phyloP scores from a whole-genome alignment of 768 basidiomycete genomes.

The Sarcomyxa edulis region DNA sequence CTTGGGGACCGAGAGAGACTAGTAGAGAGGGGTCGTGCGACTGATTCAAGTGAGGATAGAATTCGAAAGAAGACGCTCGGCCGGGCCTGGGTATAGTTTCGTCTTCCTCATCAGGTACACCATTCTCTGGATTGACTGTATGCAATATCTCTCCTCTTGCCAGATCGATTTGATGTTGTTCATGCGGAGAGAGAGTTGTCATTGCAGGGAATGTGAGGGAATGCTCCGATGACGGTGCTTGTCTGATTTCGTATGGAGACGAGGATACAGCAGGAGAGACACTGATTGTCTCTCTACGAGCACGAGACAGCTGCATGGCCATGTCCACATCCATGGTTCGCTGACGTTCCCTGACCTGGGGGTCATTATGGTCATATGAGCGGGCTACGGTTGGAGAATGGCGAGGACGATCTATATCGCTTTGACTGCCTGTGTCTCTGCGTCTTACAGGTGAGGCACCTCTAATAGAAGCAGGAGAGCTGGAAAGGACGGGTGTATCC shows the following conservation, averaged over 20 bases:
- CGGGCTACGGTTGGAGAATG: constrained; percentile 60
- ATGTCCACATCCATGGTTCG: constrained; percentile 92
- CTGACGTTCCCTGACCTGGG: constrained; percentile 79
- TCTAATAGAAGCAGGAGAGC: constrained; percentile 38
- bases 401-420: constrained; percentile 38
- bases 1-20: constrained; percentile 16
- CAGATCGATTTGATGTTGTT: constrained; percentile 41
- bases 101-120: constrained; percentile 15
- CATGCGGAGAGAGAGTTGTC: constrained; percentile 39
- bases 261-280: constrained; percentile 28
- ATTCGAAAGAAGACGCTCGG: constrained; percentile 23
- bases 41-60: constrained; percentile 33
- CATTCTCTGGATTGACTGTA: constrained; percentile 12
- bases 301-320: constrained; percentile 75
- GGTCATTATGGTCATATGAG: constrained; percentile 64
- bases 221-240: constrained; percentile 14
- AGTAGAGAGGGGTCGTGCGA: constrained; percentile 47
- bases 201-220: constrained; percentile 24
- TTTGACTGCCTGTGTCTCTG: constrained; percentile 30
- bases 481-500: constrained; percentile 25
- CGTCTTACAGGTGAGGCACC: constrained; percentile 35
- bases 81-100: constrained; percentile 15
- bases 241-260: constrained; percentile 20
- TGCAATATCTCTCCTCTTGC: constrained; percentile 26
- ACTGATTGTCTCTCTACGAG: constrained; percentile 57